These are phyloP conservation scores for Flaveria trinervia DNA, from an alignment of 129 eudicot species.

Conservation along the genomic window DNA sequence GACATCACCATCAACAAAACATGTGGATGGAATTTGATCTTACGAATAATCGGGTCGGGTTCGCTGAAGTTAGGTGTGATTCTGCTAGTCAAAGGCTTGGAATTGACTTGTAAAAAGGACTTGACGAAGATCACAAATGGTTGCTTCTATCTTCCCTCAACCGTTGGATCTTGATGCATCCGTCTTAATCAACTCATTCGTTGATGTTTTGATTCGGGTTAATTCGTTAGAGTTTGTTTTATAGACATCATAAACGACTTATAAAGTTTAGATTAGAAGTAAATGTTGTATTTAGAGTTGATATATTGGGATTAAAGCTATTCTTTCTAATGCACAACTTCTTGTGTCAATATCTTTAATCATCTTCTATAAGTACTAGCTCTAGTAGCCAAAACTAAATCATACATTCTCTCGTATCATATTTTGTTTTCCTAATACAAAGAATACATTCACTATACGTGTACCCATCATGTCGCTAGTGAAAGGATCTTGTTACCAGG, in stretches of 20 bases:
- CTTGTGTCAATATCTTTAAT: no score
- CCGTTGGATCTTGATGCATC: constrained; percentile 12
- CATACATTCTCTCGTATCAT: neutral
- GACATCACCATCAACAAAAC: constrained; percentile 90
- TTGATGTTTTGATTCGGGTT: neutral
- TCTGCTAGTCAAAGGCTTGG: constrained; percentile 61
- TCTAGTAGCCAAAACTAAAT: neutral
- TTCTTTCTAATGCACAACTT: neutral
- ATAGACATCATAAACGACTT: neutral
- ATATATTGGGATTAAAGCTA: neutral
- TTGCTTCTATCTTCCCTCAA: neutral
- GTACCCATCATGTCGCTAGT: no score
- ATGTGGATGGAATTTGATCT: constrained; percentile 93
- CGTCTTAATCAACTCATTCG: no score
- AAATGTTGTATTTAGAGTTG: neutral
- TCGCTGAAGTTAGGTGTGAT: constrained; percentile 83
- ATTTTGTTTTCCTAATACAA: no score
- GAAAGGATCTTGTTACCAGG: no score
- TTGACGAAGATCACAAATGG: neutral
- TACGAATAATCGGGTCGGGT: constrained; percentile 65
- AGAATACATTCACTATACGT: no score
- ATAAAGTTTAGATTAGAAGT: neutral
- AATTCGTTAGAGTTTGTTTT: neutral
- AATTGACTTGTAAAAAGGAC: constrained; percentile 29
- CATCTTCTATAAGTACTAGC: neutral